phyloP scores from a whole-genome alignment of 2,329 filamentous ascomycete genomes.

The Xylariales sp. region DNA sequence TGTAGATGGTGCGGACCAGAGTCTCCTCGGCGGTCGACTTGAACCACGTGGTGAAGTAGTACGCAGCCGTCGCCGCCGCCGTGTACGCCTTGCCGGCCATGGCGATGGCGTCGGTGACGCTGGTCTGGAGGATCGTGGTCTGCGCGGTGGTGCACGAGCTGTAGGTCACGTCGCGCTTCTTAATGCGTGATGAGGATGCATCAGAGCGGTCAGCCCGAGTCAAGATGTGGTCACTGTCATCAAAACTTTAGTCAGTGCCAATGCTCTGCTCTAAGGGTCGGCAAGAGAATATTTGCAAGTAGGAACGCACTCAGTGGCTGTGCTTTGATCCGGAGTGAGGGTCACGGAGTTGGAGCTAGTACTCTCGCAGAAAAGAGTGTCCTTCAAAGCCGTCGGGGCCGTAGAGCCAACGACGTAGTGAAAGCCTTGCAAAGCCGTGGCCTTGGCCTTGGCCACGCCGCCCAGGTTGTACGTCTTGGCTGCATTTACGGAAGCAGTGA shows the following conservation, averaged over 20 bases:
- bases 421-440: constrained; percentile 4
- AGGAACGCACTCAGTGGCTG: not conserved
- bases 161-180: constrained; percentile 2
- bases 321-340: constrained; percentile 3
- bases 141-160: constrained; percentile 4
- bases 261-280: constrained; percentile 5
- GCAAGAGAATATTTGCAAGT: no score
- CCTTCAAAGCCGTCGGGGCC: not conserved
- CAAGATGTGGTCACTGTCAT: not conserved
- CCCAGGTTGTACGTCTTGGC: constrained; percentile 8
- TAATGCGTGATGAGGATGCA: constrained; percentile 4
- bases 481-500: constrained; percentile 3
- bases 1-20: constrained; percentile 6
- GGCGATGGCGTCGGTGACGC: constrained; percentile 4
- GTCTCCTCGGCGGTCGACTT: constrained; percentile 3
- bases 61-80: not conserved
- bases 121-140: constrained; percentile 1
- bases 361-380: constrained; percentile 5
- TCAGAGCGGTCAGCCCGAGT: not conserved
- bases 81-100: constrained; percentile 1
- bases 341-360: not conserved
- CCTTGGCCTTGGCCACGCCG: constrained; percentile 4
- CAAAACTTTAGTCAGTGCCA: not conserved
- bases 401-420: constrained; percentile 1
- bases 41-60: constrained; percentile 8